Evolutionary conservation across 805 yeast genomes (phyloP).

Genomic region (Yarrowia yakushimensis): DNA sequence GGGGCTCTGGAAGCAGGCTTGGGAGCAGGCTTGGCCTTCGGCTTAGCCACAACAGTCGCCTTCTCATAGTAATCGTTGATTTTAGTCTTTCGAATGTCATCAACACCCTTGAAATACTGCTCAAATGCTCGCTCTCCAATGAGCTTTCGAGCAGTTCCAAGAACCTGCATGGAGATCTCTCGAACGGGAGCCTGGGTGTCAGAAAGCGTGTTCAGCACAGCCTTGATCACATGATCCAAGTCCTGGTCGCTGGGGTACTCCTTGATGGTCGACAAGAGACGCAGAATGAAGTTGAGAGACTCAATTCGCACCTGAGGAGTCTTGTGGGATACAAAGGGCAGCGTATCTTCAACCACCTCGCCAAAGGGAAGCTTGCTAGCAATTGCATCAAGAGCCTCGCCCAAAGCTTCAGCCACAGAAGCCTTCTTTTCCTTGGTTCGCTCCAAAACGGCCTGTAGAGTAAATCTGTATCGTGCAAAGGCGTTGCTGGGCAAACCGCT

Average conservation of each 20-base stretch:
- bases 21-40: constrained; percentile 35
- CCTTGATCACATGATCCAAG: constrained; percentile 53
- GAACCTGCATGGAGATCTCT: constrained; percentile 66
- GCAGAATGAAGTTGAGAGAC: constrained; percentile 57
- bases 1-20: constrained; percentile 28
- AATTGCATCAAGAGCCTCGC: constrained; percentile 60
- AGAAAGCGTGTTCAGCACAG: constrained; percentile 58
- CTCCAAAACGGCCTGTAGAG: constrained; percentile 65
- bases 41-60: constrained; percentile 53
- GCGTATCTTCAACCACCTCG: constrained; percentile 57
- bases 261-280: constrained; percentile 55
- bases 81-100: constrained; percentile 68
- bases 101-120: constrained; percentile 62
- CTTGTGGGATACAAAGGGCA: constrained; percentile 64
- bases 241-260: constrained; percentile 51
- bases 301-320: constrained; percentile 80
- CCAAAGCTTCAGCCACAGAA: constrained; percentile 68
- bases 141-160: constrained; percentile 81
- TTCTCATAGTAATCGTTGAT: constrained; percentile 56
- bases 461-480: constrained; percentile 54
- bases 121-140: constrained; percentile 68
- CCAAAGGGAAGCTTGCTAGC: constrained; percentile 39
- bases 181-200: constrained; percentile 87
- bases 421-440: constrained; percentile 86
- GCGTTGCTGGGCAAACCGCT: constrained; percentile 54